Percentiles rank a stretch among this genome's conserved stretches.
These are phyloP conservation scores for Boletus smithii DNA, from an alignment of 1,284 basidiomycete species.

Conservation along the genomic window DNA sequence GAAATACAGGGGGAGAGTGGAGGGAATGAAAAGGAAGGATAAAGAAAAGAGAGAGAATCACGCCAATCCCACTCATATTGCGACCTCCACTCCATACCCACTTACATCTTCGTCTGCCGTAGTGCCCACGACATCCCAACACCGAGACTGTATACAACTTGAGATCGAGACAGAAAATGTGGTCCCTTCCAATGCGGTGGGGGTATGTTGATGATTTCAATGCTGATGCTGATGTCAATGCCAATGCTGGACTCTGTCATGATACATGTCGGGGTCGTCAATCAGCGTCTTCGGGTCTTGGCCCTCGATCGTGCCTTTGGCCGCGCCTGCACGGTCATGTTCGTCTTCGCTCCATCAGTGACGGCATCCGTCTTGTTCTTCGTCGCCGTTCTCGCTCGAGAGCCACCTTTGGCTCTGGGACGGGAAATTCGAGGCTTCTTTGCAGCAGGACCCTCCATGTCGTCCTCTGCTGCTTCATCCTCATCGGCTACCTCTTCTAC, in stretches of 20 bases:
- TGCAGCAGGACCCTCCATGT: slow-evolving; percentile 10
- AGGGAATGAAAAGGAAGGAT: not conserved
- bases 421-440: slow-evolving; percentile 25
- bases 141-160: slow-evolving; percentile 23
- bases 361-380: slow-evolving; percentile 21
- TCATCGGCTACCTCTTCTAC: slow-evolving; percentile 16
- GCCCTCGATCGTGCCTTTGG: slow-evolving; percentile 33
- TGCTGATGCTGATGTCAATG: slow-evolving; percentile 9
- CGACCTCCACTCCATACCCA: slow-evolving; percentile 15
- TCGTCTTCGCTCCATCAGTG: slow-evolving; percentile 18
- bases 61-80: slow-evolving; percentile 15
- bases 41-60: slow-evolving; percentile 4
- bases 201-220: slow-evolving; percentile 22
- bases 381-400: slow-evolving; percentile 16
- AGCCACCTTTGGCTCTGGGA: slow-evolving; percentile 25
- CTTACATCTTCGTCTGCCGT: slow-evolving; percentile 4
- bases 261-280: slow-evolving; percentile 8
- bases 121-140: slow-evolving; percentile 7
- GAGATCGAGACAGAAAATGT: slow-evolving; percentile 25
- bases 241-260: slow-evolving; percentile 14
- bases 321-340: slow-evolving; percentile 24
- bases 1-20: slow-evolving; percentile 19
- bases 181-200: slow-evolving; percentile 20
- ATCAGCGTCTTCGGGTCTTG: slow-evolving; percentile 31
- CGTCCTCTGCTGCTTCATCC: slow-evolving; percentile 16